A percentile compares a stretch with the other conserved stretches of the same genome.
Conservation (phyloP, 257 asterid genomes). For the Pogostemon cablin region DNA sequence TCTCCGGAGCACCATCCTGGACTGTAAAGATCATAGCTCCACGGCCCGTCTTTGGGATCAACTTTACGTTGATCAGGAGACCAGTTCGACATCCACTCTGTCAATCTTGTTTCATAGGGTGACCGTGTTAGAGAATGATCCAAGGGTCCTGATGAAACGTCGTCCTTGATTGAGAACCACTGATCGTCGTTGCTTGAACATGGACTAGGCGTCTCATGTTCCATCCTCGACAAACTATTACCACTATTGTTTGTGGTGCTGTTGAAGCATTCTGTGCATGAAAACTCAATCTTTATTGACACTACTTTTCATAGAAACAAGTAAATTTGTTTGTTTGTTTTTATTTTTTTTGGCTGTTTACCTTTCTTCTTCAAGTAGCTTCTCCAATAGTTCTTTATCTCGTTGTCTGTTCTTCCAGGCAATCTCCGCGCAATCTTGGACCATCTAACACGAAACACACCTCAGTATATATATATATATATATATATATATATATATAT, state of each 20-base stretch:
- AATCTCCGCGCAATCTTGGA: constrained; percentile 66
- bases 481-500: too few relatives aligned
- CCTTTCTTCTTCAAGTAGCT: constrained; percentile 57
- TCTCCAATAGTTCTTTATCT: constrained; percentile 80
- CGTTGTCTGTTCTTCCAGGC: constrained; percentile 87
- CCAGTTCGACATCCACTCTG: constrained; percentile 40
- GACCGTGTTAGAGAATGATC: constrained; percentile 15
- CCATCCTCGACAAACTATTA: constrained; percentile 16
- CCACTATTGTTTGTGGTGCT: constrained; percentile 8
- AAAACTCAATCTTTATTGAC: background rate
- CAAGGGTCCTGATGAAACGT: background rate
- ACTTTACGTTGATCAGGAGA: background rate
- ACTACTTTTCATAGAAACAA: background rate
- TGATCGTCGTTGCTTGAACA: constrained; percentile 23
- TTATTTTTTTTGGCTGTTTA: constrained; percentile 37
- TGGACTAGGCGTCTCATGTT: constrained; percentile 31
- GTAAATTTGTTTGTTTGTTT: background rate
- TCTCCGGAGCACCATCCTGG: constrained; percentile 33
- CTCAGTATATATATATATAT: background rate
- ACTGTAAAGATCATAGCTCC: background rate
- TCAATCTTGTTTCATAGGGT: constrained; percentile 42
- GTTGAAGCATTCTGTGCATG: constrained; percentile 30
- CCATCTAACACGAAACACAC: constrained; percentile 51
- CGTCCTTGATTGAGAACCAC: constrained; percentile 14
- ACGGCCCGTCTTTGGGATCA: constrained; percentile 12